A percentile compares a stretch with the other conserved stretches of the same genome.
Evolutionary conservation across 345 rosid species (phyloP).

Genomic region (Kernera saxatilis): DNA sequence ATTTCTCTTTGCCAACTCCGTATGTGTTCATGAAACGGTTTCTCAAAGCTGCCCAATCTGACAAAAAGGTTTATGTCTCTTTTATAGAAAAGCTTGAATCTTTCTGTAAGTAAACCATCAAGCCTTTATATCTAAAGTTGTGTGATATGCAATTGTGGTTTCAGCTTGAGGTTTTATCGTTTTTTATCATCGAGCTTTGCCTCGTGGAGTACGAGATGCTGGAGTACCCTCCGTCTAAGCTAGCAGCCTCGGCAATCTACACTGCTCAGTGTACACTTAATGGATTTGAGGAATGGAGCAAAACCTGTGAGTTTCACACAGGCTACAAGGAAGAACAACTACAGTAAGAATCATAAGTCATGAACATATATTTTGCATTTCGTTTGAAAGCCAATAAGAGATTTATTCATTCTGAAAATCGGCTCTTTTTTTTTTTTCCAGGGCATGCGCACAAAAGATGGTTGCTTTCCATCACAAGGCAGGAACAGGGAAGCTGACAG

Average conservation of each 20-base stretch:
- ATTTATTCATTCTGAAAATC: neutral
- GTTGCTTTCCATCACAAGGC: slow-evolving; percentile 68
- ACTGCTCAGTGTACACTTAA: slow-evolving; percentile 44
- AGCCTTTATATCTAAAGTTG: neutral
- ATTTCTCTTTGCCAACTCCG: slow-evolving; percentile 74
- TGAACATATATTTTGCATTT: neutral
- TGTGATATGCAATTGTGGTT: slow-evolving; percentile 12
- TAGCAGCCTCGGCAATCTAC: slow-evolving; percentile 67
- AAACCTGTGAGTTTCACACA: slow-evolving; percentile 44
- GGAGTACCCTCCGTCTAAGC: slow-evolving; percentile 47
- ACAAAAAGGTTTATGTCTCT: slow-evolving; percentile 55
- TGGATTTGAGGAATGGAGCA: slow-evolving; percentile 43
- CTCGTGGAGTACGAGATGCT: slow-evolving; percentile 56
- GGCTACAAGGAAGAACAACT: slow-evolving; percentile 45
- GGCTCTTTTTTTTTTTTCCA: slow-evolving; percentile 7
- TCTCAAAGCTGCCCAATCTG: slow-evolving; percentile 76
- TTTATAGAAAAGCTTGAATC: neutral
- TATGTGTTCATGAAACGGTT: slow-evolving; percentile 88
- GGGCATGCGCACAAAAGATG: slow-evolving; percentile 77
- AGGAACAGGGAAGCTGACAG: slow-evolving; percentile 74
- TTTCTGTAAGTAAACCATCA: neutral
- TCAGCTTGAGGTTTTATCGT: slow-evolving; percentile 79
- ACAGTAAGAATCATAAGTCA: slow-evolving; percentile 28
- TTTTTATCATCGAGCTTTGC: slow-evolving; percentile 53
- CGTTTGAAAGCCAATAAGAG: neutral